Conservation (phyloP, 768 basidiomycete genomes). For the Mycena haematopus region DNA sequence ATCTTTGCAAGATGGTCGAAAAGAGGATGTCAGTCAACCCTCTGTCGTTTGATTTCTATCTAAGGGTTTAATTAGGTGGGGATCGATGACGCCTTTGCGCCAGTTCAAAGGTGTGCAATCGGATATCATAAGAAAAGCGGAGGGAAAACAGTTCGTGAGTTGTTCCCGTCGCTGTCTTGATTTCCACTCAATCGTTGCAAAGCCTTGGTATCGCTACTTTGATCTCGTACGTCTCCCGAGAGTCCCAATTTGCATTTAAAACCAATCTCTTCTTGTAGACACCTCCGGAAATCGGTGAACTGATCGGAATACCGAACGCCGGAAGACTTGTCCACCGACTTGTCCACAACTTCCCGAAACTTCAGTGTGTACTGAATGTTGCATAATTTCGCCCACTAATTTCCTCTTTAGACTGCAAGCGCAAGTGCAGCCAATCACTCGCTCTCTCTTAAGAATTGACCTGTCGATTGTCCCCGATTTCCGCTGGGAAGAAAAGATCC, state of each 20-base stretch:
- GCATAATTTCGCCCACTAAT: slow-evolving; percentile 5
- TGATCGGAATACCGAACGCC: slow-evolving; percentile 93
- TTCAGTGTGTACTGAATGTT: slow-evolving; percentile 62
- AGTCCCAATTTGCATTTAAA: background rate
- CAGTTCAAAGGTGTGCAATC: slow-evolving; percentile 93
- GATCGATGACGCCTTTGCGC: slow-evolving; percentile 94
- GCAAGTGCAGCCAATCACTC: slow-evolving; percentile 95
- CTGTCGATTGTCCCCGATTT: slow-evolving; percentile 97
- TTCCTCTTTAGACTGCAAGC: slow-evolving; percentile 72
- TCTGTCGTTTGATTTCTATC: background rate
- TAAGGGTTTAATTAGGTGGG: slow-evolving; percentile 69
- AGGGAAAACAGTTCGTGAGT: slow-evolving; percentile 95
- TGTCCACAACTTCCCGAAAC: slow-evolving; percentile 95
- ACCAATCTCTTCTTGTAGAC: slow-evolving; percentile 41
- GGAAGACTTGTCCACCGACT: slow-evolving; percentile 91
- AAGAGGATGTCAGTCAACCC: slow-evolving; percentile 67
- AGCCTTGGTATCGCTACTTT: slow-evolving; percentile 97
- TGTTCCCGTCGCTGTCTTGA: background rate
- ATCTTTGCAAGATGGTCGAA: slow-evolving; percentile 96
- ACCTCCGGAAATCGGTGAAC: slow-evolving; percentile 93
- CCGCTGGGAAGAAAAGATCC: slow-evolving; percentile 95
- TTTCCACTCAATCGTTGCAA: slow-evolving; percentile 10
- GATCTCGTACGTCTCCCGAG: slow-evolving; percentile 61
- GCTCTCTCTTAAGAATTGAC: slow-evolving; percentile 90
- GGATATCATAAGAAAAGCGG: slow-evolving; percentile 88